phyloP scores from a whole-genome alignment of 2,329 filamentous ascomycete species.

The Diatrype stigma region DNA sequence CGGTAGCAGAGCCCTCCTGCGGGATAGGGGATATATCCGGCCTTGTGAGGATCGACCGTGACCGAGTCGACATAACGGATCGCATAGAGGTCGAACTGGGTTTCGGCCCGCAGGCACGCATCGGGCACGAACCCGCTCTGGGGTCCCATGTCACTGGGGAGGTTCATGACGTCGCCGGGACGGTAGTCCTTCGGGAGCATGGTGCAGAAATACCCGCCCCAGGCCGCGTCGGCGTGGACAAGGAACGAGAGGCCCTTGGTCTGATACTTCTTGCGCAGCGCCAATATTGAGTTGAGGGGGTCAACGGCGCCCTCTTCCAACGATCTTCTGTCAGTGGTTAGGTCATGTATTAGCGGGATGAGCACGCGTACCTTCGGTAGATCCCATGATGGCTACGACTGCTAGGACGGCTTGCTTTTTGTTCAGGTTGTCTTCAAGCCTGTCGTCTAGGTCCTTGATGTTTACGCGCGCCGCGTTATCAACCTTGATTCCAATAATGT shows the following conservation, averaged over 20 bases:
- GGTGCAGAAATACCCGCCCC: constrained; percentile 46
- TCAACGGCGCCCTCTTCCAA: constrained; percentile 40
- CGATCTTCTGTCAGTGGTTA: not conserved
- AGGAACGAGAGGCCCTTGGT: constrained; percentile 39
- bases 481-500: constrained; percentile 35
- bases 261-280: constrained; percentile 36
- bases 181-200: constrained; percentile 34
- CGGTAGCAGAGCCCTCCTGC: constrained; percentile 40
- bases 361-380: constrained; percentile 34
- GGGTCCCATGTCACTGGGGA: constrained; percentile 23
- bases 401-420: constrained; percentile 33
- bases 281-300: constrained; percentile 32
- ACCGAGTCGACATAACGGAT: constrained; percentile 38
- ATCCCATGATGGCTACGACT: constrained; percentile 42
- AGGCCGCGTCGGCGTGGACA: constrained; percentile 44
- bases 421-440: constrained; percentile 27
- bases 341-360: not conserved
- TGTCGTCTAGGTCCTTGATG: constrained; percentile 25
- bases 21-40: constrained; percentile 43
- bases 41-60: constrained; percentile 45
- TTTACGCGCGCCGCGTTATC: constrained; percentile 37
- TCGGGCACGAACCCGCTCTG: constrained; percentile 31
- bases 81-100: constrained; percentile 35
- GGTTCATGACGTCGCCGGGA: constrained; percentile 21
- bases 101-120: constrained; percentile 29